Base-by-base conservation (phyloP, 2,329 filamentous ascomycete species). In the Pseudogymnoascus pannorum region DNA sequence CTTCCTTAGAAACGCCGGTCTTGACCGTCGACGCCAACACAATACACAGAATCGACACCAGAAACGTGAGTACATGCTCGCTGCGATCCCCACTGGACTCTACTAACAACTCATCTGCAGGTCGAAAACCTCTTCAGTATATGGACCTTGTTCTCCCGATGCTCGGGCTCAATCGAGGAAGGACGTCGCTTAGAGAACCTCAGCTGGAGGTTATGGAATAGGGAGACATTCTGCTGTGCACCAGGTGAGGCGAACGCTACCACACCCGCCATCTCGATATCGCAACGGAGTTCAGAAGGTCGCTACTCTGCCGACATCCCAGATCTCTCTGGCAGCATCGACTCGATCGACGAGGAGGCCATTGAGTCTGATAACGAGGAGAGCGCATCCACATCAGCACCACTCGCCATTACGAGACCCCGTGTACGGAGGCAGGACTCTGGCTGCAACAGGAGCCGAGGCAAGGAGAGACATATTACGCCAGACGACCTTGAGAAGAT, bases 61-160 rank as follows among this genome's bases (percentile, higher is more conserved):
- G 88, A 68, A 96, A 96, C 74, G 87, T 57, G 51, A 57, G 51
- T 33, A 57, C 24, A 57, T 12, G 9, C n/a, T 31, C 5, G 26
- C 26, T 35, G 26, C 16, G 48, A 33, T 16, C 14, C 22, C 29
- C 9, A 57, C n/a, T 18, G n/a, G 31, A 14, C n/a, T 57, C 20
- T 57, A 31, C 24, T 33, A 11, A 33, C n/a, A 1, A 7, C 26
- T 35, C 14, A 12, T 14, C n/a, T 57, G 31, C 24, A 57, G 51
- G 51, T 91, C 26, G 91, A 96, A 77, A 95, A 92, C 72, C 85
- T 97, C 59, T 95, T 94, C 77, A 92, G 90, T 79, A 95, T 97
- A 85, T 96, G 92, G 92, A 93, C 91, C 74, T 92, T 97, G 64
- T 97, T 97, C 73, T 93, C 92, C 59, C 91, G 92, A 77, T 96